phyloP scores from a whole-genome alignment of 352 stramenopile genomes.

The Pythium plurisporium region DNA sequence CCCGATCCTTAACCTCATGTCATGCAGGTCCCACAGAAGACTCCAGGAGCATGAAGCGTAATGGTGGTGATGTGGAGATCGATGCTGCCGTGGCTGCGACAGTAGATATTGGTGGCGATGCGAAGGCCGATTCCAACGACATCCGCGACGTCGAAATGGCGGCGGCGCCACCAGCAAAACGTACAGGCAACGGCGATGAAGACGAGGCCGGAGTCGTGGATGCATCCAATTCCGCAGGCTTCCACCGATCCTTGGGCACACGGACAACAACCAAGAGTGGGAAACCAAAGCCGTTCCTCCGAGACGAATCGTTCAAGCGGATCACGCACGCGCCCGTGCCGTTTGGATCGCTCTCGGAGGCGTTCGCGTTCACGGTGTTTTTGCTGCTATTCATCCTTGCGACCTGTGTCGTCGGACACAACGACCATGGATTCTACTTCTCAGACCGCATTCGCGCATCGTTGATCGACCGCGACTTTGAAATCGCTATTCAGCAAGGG shows the following conservation, averaged over 20 bases:
- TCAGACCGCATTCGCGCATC: constrained; percentile 45
- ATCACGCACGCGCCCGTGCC: constrained; percentile 32
- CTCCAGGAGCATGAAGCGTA: constrained; percentile 26
- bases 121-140: constrained; percentile 18
- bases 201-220: constrained; percentile 4
- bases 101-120: constrained; percentile 3
- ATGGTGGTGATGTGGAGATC: constrained; percentile 24
- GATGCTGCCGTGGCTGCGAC: constrained; percentile 17
- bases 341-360: constrained; percentile 53
- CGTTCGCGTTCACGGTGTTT: constrained; percentile 44
- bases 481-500: constrained; percentile 23
- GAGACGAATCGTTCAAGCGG: constrained; percentile 39
- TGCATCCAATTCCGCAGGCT: not conserved
- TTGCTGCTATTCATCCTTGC: constrained; percentile 53
- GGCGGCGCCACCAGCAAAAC: not conserved
- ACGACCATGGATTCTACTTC: constrained; percentile 61
- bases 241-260: constrained; percentile 21
- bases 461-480: constrained; percentile 46
- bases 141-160: constrained; percentile 31
- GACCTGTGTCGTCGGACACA: constrained; percentile 40
- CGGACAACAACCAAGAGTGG: constrained; percentile 2
- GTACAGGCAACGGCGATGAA: constrained; percentile 1
- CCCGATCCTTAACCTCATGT: too few relatives aligned
- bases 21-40: too few relatives aligned
- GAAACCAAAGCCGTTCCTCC: constrained; percentile 15